Evolutionary conservation across 1,139 yeast species (phyloP), one percentile per base, ranked within the genome.

Genomic region (Zygoascus sp.): DNA sequence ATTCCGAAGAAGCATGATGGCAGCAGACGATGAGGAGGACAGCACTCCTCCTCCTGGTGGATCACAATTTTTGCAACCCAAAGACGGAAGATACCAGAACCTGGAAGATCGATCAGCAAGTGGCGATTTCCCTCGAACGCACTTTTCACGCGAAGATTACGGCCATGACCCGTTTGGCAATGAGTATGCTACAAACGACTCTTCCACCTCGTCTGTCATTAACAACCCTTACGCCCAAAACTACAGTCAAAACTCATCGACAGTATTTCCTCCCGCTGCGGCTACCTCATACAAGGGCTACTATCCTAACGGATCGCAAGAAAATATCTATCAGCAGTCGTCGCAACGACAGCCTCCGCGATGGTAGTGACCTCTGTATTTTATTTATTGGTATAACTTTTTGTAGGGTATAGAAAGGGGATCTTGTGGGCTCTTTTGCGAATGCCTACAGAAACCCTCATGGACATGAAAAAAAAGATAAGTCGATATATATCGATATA

Each of bases 281-380:
- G 34, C 48, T 20, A 52, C 57, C 5, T 40, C 54, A 6, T 53
- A 53, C 40, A 37, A 42, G 17, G 56, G 56, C 19, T 53, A 53
- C 32, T 46, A 49, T 38, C 56, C 56, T 7, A 51, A 52, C 8
- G 50, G 46, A 23, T 22, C 37, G 21, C 35, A 40, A 34, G 51
- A 50, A 17, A 45, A 41, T 30, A 27, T 21, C 11, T 40, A 43
- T 17, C 43, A 32, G 9, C 42, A 34, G 27, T n/a, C n/a, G n/a
- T n/a, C n/a, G n/a, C 32, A 20, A 21, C 23, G 47, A 20, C 45
- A 44, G 32, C 43, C 48, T n/a, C 49, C 47, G 19, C 40, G 44
- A 25, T 40, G 43, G 43, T 40, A 30, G 25, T 35, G n/a, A n/a
- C n/a, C 15, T n/a, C 13, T 20, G 20, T 5, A n/a, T 20, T 17